These are phyloP conservation scores for Globisporangium barbulae DNA, from an alignment of 352 stramenopile genomes.

Conservation along the genomic window DNA sequence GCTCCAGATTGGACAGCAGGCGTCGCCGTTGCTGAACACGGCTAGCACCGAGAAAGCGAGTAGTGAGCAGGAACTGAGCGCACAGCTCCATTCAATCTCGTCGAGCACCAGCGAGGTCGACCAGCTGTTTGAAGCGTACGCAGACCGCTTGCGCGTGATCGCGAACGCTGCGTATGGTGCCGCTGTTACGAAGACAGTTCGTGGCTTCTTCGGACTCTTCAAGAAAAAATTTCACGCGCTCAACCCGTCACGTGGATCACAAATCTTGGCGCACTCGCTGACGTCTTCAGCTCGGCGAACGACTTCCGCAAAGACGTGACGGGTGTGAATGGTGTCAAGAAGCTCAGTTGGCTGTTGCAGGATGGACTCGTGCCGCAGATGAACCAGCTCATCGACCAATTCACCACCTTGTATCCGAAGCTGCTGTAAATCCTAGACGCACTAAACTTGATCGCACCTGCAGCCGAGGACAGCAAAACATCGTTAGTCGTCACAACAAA, in stretches of 20 bases:
- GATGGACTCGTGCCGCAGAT: conserved; percentile 6
- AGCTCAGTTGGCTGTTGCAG: conserved; percentile 1
- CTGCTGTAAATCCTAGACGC: neutral
- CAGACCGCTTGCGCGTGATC: neutral
- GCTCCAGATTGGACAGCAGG: neutral
- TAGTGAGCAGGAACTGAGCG: neutral
- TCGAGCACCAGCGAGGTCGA: neutral
- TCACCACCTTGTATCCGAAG: neutral
- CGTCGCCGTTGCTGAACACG: neutral
- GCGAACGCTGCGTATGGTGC: neutral
- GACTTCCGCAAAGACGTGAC: conserved; percentile 7
- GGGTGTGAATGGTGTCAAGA: neutral
- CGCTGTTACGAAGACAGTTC: neutral
- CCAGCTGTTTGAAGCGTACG: neutral
- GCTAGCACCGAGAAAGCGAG: neutral
- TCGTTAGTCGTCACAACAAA: too few relatives aligned
- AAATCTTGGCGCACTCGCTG: neutral
- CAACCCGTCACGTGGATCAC: conserved; percentile 3
- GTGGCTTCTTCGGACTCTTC: conserved; percentile 4
- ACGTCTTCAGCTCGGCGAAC: conserved; percentile 1
- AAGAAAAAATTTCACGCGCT: neutral
- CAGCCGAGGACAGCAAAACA: neutral
- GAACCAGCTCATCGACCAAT: conserved; percentile 2
- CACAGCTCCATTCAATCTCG: neutral
- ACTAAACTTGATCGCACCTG: neutral